phyloP scores from a whole-genome alignment of 202 grass and related monocot genomes.

The Eragrostis tef region DNA sequence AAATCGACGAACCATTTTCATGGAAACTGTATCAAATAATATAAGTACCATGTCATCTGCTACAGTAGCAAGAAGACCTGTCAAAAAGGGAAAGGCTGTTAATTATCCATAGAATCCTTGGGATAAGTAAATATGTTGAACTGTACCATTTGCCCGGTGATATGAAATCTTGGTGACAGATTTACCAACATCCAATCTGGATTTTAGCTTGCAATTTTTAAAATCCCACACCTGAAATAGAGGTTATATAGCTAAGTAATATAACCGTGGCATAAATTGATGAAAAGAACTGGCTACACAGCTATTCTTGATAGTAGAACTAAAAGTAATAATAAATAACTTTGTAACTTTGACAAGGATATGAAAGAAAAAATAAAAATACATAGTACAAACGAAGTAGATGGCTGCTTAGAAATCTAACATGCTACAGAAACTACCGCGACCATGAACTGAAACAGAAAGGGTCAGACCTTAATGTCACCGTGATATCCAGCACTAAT shows the following conservation, averaged over 20 bases:
- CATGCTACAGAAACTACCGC: background rate
- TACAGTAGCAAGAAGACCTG: slow-evolving; percentile 87
- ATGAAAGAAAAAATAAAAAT: slow-evolving; percentile 22
- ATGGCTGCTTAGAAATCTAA: background rate
- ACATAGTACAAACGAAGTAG: background rate
- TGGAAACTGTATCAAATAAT: slow-evolving; percentile 70
- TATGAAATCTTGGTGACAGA: slow-evolving; percentile 84
- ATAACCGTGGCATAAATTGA: background rate
- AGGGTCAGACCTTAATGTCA: slow-evolving; percentile 79
- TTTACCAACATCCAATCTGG: slow-evolving; percentile 72
- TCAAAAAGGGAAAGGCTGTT: slow-evolving; percentile 46
- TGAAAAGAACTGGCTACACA: slow-evolving; percentile 3
- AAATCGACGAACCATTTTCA: slow-evolving; percentile 89
- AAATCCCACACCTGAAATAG: slow-evolving; percentile 85
- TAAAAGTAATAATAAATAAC: slow-evolving; percentile 23
- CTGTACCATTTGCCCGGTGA: slow-evolving; percentile 85
- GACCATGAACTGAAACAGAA: slow-evolving; percentile 23
- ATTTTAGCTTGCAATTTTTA: slow-evolving; percentile 72
- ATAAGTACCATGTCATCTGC: slow-evolving; percentile 80
- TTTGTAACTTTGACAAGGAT: background rate
- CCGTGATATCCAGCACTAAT: slow-evolving; percentile 91
- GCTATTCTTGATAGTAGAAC: slow-evolving; percentile 35
- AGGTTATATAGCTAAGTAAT: slow-evolving; percentile 43
- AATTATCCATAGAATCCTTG: slow-evolving; percentile 26
- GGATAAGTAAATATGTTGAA: slow-evolving; percentile 39